Evolutionary conservation across 768 basidiomycete genomes (phyloP).

Genomic region (Asterophora lycoperdoides): DNA sequence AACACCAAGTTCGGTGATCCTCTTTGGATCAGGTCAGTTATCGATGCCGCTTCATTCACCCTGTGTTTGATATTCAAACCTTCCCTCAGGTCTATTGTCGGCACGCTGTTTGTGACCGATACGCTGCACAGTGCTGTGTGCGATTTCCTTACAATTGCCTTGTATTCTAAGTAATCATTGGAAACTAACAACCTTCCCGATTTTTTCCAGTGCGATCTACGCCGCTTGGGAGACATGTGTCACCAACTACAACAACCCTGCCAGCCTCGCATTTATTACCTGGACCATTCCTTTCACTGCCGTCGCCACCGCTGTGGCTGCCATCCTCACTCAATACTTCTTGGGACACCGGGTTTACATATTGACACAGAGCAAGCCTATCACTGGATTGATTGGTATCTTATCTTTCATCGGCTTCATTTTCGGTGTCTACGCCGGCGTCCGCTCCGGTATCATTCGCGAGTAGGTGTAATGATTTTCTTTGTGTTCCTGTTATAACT

Average conservation of each 20-base stretch:
- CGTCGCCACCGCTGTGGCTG: slow-evolving; percentile 40
- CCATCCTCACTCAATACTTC: slow-evolving; percentile 48
- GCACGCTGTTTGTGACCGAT: slow-evolving; percentile 27
- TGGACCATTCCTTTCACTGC: slow-evolving; percentile 53
- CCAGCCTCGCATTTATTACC: slow-evolving; percentile 29
- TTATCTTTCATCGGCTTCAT: slow-evolving; percentile 37
- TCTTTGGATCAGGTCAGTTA: slow-evolving; percentile 24
- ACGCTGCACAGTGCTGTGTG: slow-evolving; percentile 32
- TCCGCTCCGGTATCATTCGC: slow-evolving; percentile 38
- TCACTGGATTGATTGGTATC: slow-evolving; percentile 33
- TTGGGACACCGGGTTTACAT: slow-evolving; percentile 38
- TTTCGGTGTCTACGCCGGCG: slow-evolving; percentile 40
- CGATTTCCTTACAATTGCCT: slow-evolving; percentile 11
- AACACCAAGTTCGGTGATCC: slow-evolving; percentile 32
- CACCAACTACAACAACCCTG: slow-evolving; percentile 36
- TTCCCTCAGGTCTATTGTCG: slow-evolving; percentile 25
- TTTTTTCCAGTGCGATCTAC: slow-evolving; percentile 24
- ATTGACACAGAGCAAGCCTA: slow-evolving; percentile 31
- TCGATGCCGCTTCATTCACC: background rate
- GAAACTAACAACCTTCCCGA: background rate
- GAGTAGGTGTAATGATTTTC: slow-evolving; percentile 26
- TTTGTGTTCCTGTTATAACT: background rate
- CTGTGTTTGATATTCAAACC: background rate
- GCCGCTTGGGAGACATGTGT: slow-evolving; percentile 30
- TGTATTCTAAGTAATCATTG: no score